Evolutionary conservation across 225 moss, liverwort and hornwort genomes (phyloP), one percentile per base, ranked within the genome.

Genomic region (Asterella californica): DNA sequence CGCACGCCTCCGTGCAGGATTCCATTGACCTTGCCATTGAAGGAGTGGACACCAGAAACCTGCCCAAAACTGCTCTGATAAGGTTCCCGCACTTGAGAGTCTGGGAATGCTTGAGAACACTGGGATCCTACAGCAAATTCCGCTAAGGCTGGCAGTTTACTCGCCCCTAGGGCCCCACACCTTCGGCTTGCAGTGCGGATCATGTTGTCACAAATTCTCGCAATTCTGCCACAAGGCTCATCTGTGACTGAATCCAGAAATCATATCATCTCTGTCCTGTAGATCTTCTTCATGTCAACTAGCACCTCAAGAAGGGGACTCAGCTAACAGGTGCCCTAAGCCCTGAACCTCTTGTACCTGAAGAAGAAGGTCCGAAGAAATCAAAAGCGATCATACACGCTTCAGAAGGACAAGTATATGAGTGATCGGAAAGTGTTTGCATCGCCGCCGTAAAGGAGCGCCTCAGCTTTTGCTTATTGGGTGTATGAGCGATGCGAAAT

Each of bases 121-220:
- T 54, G 47, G 4, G 48, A 80, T 77, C 46, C 70, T 42, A 49
- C 55, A 32, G 70, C 80, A 2, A 61, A 33, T 19, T 75, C 50
- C 14, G 74, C 65, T 30, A 69, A 38, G 53, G 67, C 69, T 19
- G 59, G 61, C 34, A 86, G 70, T 45, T 8, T 83, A 2, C 21
- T 22, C 46, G 75, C 22, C 27, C 74, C 73, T 38, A 78, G 70
- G 27, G 50, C 70, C 49, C 80, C 82, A 25, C 73, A 36, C 62
- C 83, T 77, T 47, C 80, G 75, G 70, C 78, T 75, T 1, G 61
- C 86, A 60, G 81, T 73, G 81, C 83, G 83, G 49, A 86, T 86
- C 86, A 86, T 86, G 45, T 29, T 86, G 80, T 52, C 60, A 64
- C 34, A 36, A 68, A 76, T 46, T 78, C 70, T 24, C 34, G 76